Evolutionary conservation across 306 rosid species (phyloP), one percentile per base, ranked within the genome.

Genomic region (Inga leiocalycina): DNA sequence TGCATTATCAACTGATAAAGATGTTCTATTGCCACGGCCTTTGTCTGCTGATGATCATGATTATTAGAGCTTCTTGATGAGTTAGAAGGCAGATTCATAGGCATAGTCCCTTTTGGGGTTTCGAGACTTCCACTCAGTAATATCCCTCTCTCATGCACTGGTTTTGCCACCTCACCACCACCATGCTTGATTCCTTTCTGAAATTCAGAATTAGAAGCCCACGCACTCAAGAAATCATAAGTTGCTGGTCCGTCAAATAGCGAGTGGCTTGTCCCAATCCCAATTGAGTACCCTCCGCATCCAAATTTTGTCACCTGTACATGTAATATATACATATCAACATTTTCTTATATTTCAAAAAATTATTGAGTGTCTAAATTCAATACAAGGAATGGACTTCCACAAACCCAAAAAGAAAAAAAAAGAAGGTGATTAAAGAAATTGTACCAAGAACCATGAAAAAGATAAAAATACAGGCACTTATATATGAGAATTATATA

Each of bases 231-330:
- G 84, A 93, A 93, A 13, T 89, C 87, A 59, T 90, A 89, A 8
- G 94, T 89, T 22, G 93, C 92, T 44, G 91, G 93, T 45, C 98
- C 98, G 30, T 93, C 98, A 65, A 91, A 93, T 62, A 93, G 59
- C 12, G 94, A 89, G 82, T 93, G 98, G 88, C 92, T 93, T 41
- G 89, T 86, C 6, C 98, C 98, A 43, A 91, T 80, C 6, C 97
- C 98, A 30, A 93, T 76, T 71, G 98, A 87, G 71, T 84, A 90
- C 27, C 98, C 97, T 89, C 97, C 94, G 72, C 98, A 91, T 2
- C 91, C 93, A 87, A 93, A 92, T 83, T 88, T 92, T 48, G 98
- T 92, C 69, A 93, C 93, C 97, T 93, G 74, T 17, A 39, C 43
- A 3, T 15, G n/a, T 11, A 13, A 12, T 65, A 30, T 32, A 30